Evolutionary conservation across 192 early-diverging fungal genomes (phyloP).

Genomic region (Spinellus fusiger): DNA sequence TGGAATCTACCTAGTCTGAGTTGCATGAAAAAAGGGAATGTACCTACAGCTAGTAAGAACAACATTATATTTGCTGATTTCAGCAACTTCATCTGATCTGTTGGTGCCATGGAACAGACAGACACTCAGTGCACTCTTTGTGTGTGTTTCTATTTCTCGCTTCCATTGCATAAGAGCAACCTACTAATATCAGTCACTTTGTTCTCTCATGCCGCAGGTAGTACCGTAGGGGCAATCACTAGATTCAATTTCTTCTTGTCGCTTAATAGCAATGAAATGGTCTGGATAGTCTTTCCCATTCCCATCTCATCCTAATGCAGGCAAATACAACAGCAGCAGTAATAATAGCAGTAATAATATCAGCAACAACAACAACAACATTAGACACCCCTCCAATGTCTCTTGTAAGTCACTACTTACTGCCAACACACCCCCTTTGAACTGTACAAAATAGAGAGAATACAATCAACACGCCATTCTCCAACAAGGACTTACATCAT

Average conservation of each 20-base stretch:
- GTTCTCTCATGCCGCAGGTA: neutral
- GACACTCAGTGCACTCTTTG: constrained; percentile 53
- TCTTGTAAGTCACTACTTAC: constrained; percentile 27
- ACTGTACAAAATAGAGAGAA: constrained; percentile 21
- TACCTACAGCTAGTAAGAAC: constrained; percentile 65
- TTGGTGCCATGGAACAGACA: constrained; percentile 70
- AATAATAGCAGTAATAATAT: neutral
- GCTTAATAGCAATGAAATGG: constrained; percentile 71
- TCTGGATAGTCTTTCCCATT: constrained; percentile 93
- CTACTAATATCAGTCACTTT: constrained; percentile 1
- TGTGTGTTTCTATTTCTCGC: constrained; percentile 66
- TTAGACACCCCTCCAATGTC: neutral
- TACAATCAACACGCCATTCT: neutral
- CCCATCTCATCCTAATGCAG: constrained; percentile 78
- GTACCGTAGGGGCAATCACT: constrained; percentile 80
- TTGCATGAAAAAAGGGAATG: neutral
- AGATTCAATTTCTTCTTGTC: constrained; percentile 66
- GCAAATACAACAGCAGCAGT: neutral
- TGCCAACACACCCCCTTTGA: constrained; percentile 72
- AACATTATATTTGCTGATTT: constrained; percentile 68
- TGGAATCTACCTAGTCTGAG: constrained; percentile 45
- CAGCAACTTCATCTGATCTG: constrained; percentile 44
- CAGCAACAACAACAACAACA: neutral
- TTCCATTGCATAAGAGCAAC: constrained; percentile 84
- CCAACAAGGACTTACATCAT: neutral